These are phyloP conservation scores for Isatis tinctoria DNA, from an alignment of 345 rosid species.

Conservation along the genomic window DNA sequence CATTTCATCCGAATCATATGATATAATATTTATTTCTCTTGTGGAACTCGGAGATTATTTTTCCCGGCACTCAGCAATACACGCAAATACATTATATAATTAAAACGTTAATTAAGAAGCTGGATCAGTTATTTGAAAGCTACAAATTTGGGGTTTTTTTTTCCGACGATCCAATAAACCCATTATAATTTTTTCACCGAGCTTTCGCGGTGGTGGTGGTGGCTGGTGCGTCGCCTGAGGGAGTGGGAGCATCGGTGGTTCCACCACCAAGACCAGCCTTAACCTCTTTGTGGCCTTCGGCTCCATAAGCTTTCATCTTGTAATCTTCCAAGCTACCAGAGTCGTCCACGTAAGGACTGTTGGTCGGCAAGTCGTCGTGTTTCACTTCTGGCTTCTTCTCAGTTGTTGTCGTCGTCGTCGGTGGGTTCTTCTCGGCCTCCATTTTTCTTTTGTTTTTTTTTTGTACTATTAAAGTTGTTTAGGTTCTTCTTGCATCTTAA, in stretches of 20 bases:
- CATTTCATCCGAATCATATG: not conserved
- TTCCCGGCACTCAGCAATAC: too few species aligned
- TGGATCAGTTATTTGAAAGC: not conserved
- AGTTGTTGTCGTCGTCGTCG: conserved; percentile 1
- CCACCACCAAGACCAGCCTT: conserved; percentile 54
- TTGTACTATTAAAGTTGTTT: not conserved
- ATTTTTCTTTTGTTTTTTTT: not conserved
- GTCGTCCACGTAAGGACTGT: conserved; percentile 31
- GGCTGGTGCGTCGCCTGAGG: conserved; percentile 40
- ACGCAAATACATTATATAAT: not conserved
- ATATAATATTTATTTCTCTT: not conserved
- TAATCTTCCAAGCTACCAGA: conserved; percentile 25
- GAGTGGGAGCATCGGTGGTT: conserved; percentile 73
- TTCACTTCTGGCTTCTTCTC: not conserved
- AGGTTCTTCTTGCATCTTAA: not conserved
- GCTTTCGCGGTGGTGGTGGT: too few species aligned
- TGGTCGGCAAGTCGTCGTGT: conserved; percentile 14
- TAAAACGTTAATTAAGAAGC: not conserved
- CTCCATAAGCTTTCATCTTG: conserved; percentile 48
- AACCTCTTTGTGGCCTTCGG: conserved; percentile 56
- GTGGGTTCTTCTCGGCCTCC: conserved; percentile 22
- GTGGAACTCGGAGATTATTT: not conserved
- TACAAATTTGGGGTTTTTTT: not conserved
- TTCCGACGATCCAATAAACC: not conserved
- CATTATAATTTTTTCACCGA: not conserved